Percentiles rank a stretch among this genome's conserved stretches.
phyloP scores from a whole-genome alignment of 495 filamentous ascomycete species.

The Talaromyces nanjingensis region DNA sequence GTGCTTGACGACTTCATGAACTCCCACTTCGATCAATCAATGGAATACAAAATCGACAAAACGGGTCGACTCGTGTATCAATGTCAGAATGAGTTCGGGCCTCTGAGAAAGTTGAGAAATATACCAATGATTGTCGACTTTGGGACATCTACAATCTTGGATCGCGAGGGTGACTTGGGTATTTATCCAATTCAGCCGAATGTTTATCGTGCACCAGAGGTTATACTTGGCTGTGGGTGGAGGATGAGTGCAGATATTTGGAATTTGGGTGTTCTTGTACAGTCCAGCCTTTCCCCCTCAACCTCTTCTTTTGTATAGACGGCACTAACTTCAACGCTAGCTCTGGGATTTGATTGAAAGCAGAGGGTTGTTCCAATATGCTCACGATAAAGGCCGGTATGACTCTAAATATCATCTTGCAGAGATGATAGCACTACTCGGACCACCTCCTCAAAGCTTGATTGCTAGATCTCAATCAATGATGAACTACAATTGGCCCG shows the following conservation, averaged over 20 bases:
- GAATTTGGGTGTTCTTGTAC: conserved; percentile 21
- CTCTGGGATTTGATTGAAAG: too few relatives aligned
- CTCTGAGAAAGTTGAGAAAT: conserved; percentile 11
- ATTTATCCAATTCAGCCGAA: conserved; percentile 28
- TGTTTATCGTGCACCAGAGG: conserved; percentile 32
- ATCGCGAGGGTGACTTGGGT: conserved; percentile 25
- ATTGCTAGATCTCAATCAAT: too few relatives aligned
- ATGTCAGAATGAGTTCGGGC: conserved; percentile 26
- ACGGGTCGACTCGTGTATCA: conserved; percentile 26
- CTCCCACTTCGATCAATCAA: conserved; percentile 18
- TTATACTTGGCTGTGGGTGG: conserved; percentile 28
- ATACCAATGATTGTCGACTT: conserved; percentile 31
- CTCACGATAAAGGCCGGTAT: too few relatives aligned
- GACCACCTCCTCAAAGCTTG: too few relatives aligned
- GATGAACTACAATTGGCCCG: too few relatives aligned
- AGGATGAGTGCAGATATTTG: conserved; percentile 34
- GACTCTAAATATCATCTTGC: too few relatives aligned
- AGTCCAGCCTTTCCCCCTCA: too few relatives aligned
- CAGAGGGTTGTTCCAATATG: too few relatives aligned
- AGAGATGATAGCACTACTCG: too few relatives aligned
- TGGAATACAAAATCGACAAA: conserved; percentile 22
- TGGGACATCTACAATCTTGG: conserved; percentile 27
- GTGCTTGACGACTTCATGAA: conserved; percentile 23
- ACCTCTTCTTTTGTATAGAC: too few relatives aligned
- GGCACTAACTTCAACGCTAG: too few relatives aligned